Evolutionary conservation across 31 red algal genomes (phyloP).

Genomic region (Odonthalia washingtoniensis): DNA sequence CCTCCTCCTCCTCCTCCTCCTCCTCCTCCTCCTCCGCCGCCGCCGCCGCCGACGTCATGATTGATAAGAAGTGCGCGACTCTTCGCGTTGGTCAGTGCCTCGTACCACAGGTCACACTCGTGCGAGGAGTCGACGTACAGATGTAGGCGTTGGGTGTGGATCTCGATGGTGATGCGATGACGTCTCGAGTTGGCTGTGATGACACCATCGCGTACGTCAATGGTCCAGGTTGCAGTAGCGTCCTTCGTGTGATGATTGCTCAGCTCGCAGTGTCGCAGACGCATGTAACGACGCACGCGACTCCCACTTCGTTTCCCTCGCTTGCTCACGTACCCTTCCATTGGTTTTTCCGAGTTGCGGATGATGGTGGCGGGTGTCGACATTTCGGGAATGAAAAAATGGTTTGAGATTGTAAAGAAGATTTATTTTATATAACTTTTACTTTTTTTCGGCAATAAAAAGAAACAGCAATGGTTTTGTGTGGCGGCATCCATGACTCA

Average conservation of each 20-base stretch:
- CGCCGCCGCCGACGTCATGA: too few species aligned
- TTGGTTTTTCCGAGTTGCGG: too few species aligned
- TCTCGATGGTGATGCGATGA: conserved; percentile 40
- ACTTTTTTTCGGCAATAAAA: too few species aligned
- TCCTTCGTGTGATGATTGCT: conserved; percentile 60
- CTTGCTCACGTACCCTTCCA: conserved; percentile 72
- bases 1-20: conserved; percentile 12
- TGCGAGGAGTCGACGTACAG: conserved; percentile 46
- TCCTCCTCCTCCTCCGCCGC: neutral
- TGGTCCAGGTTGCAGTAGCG: conserved; percentile 48
- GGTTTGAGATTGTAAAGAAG: too few species aligned
- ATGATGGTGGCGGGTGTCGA: too few species aligned
- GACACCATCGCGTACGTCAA: conserved; percentile 46
- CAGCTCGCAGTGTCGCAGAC: conserved; percentile 39
- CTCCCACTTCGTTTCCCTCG: conserved; percentile 69
- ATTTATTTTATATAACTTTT: too few species aligned
- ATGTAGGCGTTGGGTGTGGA: conserved; percentile 48
- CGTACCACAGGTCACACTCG: conserved; percentile 54
- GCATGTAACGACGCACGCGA: conserved; percentile 70
- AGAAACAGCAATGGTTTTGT: too few species aligned
- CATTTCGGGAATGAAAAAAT: too few species aligned
- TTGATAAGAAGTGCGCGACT: neutral
- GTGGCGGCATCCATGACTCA: too few species aligned
- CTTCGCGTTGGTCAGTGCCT: conserved; percentile 49
- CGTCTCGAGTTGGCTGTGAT: conserved; percentile 39